These are phyloP conservation scores for Podila clonocystis DNA, from an alignment of 192 early-diverging fungal species.

Conservation along the genomic window DNA sequence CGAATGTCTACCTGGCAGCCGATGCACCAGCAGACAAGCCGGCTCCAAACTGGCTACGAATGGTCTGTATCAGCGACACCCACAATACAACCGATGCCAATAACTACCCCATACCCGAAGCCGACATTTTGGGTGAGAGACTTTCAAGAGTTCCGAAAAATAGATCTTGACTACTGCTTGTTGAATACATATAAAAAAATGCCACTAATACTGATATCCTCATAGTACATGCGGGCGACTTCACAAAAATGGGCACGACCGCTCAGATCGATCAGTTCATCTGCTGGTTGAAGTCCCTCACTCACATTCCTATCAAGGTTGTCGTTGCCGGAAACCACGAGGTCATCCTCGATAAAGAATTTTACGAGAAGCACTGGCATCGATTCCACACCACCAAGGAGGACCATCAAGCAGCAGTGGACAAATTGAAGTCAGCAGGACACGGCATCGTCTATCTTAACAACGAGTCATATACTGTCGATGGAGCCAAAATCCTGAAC, in stretches of 20 bases:
- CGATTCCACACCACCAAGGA: constrained; percentile 33
- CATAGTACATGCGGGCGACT: constrained; percentile 43
- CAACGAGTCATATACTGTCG: constrained; percentile 20
- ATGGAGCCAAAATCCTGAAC: constrained; percentile 15
- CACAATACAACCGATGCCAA: constrained; percentile 27
- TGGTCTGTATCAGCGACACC: constrained; percentile 47
- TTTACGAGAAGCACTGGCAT: constrained; percentile 38
- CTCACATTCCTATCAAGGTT: constrained; percentile 25
- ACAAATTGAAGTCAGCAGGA: constrained; percentile 21
- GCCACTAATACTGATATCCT: neutral
- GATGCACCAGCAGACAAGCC: constrained; percentile 20
- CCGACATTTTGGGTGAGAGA: constrained; percentile 30
- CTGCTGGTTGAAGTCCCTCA: constrained; percentile 36
- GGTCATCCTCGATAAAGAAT: constrained; percentile 23
- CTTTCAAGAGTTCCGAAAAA: neutral
- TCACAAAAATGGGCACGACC: constrained; percentile 31
- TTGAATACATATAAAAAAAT: neutral
- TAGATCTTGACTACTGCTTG: neutral
- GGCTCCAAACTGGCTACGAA: constrained; percentile 27
- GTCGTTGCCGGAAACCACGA: constrained; percentile 45
- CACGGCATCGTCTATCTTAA: constrained; percentile 41
- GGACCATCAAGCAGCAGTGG: constrained; percentile 12
- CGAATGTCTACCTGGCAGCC: constrained; percentile 12
- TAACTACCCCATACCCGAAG: constrained; percentile 32
- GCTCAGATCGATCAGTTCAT: constrained; percentile 25